Conservation (phyloP, 306 rosid species). For the Quercus cerris region DNA sequence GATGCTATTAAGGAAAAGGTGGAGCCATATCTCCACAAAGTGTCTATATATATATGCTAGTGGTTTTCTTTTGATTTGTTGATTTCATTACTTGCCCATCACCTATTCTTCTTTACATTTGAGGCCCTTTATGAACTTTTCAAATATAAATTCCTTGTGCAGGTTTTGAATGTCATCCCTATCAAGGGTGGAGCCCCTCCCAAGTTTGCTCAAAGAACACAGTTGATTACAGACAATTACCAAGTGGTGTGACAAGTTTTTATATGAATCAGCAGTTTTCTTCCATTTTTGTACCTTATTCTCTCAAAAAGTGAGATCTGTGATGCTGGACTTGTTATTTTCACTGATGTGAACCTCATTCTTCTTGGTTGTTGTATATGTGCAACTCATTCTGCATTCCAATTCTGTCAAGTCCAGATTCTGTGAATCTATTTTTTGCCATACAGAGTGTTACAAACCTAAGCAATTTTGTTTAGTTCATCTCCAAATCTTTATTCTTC, state of each 20-base stretch:
- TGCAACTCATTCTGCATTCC: background rate
- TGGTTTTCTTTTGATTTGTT: background rate
- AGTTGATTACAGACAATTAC: conserved; percentile 78
- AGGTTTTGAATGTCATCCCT: conserved; percentile 71
- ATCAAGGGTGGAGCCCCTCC: conserved; percentile 77
- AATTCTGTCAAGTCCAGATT: background rate
- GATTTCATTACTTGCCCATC: background rate
- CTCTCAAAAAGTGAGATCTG: background rate
- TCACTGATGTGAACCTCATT: background rate
- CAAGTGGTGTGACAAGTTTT: conserved; percentile 57
- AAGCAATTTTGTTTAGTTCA: too few species aligned
- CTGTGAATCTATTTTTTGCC: too few species aligned
- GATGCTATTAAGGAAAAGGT: too few species aligned
- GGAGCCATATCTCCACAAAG: too few species aligned
- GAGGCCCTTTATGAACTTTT: background rate
- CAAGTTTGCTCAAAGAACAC: conserved; percentile 81
- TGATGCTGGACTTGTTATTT: background rate
- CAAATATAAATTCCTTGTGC: background rate
- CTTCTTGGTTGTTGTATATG: background rate
- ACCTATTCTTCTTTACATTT: too few species aligned
- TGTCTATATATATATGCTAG: background rate
- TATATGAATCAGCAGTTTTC: background rate
- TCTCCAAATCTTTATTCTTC: too few species aligned
- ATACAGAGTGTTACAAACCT: too few species aligned
- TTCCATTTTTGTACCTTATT: background rate